Evolutionary conservation across 2,329 filamentous ascomycete species (phyloP).

Genomic region (Ophiostoma sp.): DNA sequence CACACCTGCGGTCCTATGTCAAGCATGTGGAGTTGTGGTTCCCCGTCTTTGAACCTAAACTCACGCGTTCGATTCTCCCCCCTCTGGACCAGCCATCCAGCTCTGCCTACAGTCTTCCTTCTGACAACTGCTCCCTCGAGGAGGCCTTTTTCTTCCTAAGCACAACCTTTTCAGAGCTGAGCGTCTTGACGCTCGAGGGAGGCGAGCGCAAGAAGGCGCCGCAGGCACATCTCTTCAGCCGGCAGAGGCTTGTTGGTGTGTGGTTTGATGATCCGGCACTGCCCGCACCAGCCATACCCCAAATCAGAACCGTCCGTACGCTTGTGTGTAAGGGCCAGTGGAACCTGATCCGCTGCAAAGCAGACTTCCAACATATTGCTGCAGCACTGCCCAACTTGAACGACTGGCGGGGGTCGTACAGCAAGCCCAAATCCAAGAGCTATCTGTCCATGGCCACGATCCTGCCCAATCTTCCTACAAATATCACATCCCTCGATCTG

Average conservation of each 20-base stretch:
- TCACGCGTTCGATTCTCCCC: slow-evolving; percentile 40
- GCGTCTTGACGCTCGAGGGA: slow-evolving; percentile 67
- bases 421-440: slow-evolving; percentile 67
- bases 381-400: slow-evolving; percentile 59
- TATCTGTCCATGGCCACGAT: slow-evolving; percentile 64
- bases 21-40: slow-evolving; percentile 74
- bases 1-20: slow-evolving; percentile 58
- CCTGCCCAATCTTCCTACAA: slow-evolving; percentile 51
- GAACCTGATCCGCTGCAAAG: slow-evolving; percentile 62
- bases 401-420: slow-evolving; percentile 59
- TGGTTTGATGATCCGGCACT: neutral
- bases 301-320: slow-evolving; percentile 54
- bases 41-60: slow-evolving; percentile 61
- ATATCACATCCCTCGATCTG: slow-evolving; percentile 59
- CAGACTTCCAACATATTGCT: slow-evolving; percentile 59
- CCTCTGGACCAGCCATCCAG: slow-evolving; percentile 50
- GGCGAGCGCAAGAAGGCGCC: slow-evolving; percentile 71
- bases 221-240: slow-evolving; percentile 54
- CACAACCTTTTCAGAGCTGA: slow-evolving; percentile 53
- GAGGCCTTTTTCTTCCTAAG: slow-evolving; percentile 62
- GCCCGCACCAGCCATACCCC: slow-evolving; percentile 28
- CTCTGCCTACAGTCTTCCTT: slow-evolving; percentile 53
- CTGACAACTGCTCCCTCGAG: slow-evolving; percentile 63
- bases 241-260: neutral
- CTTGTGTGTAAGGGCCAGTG: slow-evolving; percentile 70